Evolutionary conservation across 805 yeast genomes (phyloP).

Genomic region (Wickerhamiella slavikovae): DNA sequence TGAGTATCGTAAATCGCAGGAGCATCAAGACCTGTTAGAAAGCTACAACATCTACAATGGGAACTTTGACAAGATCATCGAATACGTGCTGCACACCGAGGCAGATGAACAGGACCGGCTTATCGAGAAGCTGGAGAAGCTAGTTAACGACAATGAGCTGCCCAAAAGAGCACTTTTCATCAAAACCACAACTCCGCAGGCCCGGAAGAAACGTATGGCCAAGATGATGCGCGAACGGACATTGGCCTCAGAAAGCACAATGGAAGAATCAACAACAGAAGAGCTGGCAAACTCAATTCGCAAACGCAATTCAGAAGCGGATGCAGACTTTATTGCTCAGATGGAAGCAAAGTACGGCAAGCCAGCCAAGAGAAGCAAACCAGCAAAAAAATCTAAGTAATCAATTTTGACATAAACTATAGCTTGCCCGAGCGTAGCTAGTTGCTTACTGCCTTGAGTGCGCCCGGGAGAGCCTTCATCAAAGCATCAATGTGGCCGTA

Average conservation of each 20-base stretch:
- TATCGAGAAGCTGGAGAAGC: constrained; percentile 27
- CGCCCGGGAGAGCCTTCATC: constrained; percentile 25
- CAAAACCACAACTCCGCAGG: constrained; percentile 25
- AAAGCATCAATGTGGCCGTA: constrained; percentile 34
- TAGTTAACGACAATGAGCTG: constrained; percentile 22
- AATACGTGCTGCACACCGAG: constrained; percentile 59
- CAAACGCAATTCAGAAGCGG: constrained; percentile 17
- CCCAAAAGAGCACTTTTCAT: constrained; percentile 26
- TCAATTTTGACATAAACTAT: background rate
- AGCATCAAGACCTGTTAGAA: constrained; percentile 35
- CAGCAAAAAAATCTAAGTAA: background rate
- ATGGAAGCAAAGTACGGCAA: constrained; percentile 17
- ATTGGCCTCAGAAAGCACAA: constrained; percentile 37
- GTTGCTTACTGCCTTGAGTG: constrained; percentile 1
- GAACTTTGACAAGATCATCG: constrained; percentile 49
- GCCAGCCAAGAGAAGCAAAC: background rate
- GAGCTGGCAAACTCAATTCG: constrained; percentile 19
- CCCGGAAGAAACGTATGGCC: constrained; percentile 26
- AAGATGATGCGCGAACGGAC: constrained; percentile 21
- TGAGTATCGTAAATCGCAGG: constrained; percentile 33
- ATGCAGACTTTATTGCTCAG: constrained; percentile 13
- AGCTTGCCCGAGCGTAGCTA: background rate
- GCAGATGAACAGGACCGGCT: constrained; percentile 43
- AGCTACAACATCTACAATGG: constrained; percentile 41
- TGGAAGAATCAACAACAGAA: constrained; percentile 14